Base-by-base conservation (phyloP, 2,329 filamentous ascomycete species). In the Pseudogymnoascus destructans region DNA sequence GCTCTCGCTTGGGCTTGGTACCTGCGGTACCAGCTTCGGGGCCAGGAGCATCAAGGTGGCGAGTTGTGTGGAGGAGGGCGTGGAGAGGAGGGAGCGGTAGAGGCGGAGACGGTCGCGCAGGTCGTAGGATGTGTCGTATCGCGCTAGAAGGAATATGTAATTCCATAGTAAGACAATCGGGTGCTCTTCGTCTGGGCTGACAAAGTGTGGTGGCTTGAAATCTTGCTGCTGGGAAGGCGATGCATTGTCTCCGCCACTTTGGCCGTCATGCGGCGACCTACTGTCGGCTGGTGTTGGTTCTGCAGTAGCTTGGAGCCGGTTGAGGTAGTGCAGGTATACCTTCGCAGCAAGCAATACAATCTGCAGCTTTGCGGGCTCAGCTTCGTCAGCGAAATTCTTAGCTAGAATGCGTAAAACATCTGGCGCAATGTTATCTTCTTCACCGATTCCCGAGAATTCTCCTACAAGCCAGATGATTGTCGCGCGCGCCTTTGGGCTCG, bases 381-480 rank as follows among this genome's bases (percentile, higher is more conserved):
- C 84, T 72, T 98, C 93, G 61, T 84, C 82, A 1, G 84, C 77
- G 67, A 97, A 98, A 15, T 85, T 86, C 69, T 90, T 92, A 46
- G 90, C 79, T 2, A 98, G 74, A 42, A 97, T 92, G 6, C 93
- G 83, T 32, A 97, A 74, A 5, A 97, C 90, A 67, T 98, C 93
- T 0, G 92, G 85, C 0, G 93, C 93, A 61, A 98, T 92, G 66
- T 95, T 95, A 68, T 93, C 85, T 60, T 91, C 85, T 8, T 85
- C 80, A 59, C 89, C 82, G 2, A 86, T 72, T 0, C 89, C 89
- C 0, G 92, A 83, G 66, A 95, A 97, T 71, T 98, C 93, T 49
- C 93, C 93, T 0, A 97, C 91, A 0, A 98, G 81, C 93, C 93
- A 98, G 65, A 98, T 87, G 62, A 98, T 96, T 55, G 89, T 95